Conservation (phyloP, 2,329 filamentous ascomycete species). For the Talaromyces sp. region DNA sequence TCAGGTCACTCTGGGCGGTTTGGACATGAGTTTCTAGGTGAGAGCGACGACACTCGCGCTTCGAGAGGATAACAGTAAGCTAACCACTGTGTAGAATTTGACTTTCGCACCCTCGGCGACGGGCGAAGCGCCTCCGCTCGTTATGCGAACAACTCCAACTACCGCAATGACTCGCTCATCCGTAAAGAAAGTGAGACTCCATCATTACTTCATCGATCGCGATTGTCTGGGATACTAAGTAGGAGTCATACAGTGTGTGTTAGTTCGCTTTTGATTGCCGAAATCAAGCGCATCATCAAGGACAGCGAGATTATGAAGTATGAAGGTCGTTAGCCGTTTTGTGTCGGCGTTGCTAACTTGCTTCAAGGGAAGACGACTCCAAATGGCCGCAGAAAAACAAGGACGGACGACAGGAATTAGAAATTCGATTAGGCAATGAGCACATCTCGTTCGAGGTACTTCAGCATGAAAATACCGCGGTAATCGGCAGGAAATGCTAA, state of each 20-base stretch:
- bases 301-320: slow-evolving; percentile 97
- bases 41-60: slow-evolving; percentile 16
- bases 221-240: background rate
- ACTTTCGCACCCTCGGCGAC: slow-evolving; percentile 87
- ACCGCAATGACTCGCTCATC: slow-evolving; percentile 96
- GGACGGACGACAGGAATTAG: slow-evolving; percentile 91
- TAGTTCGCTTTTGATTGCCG: slow-evolving; percentile 79
- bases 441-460: slow-evolving; percentile 94
- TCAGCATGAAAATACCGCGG: background rate
- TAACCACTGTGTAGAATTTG: slow-evolving; percentile 67
- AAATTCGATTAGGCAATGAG: slow-evolving; percentile 88
- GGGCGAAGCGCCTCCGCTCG: slow-evolving; percentile 87
- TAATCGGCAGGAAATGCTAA: background rate
- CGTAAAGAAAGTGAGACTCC: slow-evolving; percentile 87
- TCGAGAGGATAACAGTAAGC: slow-evolving; percentile 8
- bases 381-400: slow-evolving; percentile 99
- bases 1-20: slow-evolving; percentile 96
- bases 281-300: slow-evolving; percentile 97
- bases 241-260: slow-evolving; percentile 72
- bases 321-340: slow-evolving; percentile 18
- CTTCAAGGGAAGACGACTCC: slow-evolving; percentile 80
- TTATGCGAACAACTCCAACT: slow-evolving; percentile 99
- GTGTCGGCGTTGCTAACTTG: slow-evolving; percentile 15
- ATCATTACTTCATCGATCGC: slow-evolving; percentile 3
- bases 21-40: slow-evolving; percentile 96